Evolutionary conservation across 1,284 basidiomycete species (phyloP).

Genomic region (Trichosporon inkin): DNA sequence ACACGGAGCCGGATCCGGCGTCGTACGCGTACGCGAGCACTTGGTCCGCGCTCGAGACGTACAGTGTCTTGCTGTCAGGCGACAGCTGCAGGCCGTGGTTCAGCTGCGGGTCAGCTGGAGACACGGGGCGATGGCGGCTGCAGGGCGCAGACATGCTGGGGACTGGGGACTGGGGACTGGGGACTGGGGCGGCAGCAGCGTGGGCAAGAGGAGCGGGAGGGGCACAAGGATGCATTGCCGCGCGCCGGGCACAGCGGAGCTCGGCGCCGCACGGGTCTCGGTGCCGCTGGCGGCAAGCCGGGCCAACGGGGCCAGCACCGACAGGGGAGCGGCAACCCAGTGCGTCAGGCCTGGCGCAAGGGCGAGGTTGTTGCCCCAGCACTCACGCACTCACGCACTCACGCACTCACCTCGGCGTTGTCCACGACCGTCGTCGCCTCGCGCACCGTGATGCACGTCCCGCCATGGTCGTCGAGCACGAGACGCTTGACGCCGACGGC

Average conservation of each 20-base stretch:
- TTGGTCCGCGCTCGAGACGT: slow-evolving; percentile 10
- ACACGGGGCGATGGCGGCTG: not conserved
- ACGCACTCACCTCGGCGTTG: slow-evolving; percentile 5
- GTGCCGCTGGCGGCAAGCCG: too few species aligned
- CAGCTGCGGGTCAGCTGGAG: slow-evolving; percentile 8
- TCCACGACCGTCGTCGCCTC: not conserved
- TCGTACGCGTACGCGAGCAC: slow-evolving; percentile 14
- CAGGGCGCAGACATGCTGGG: not conserved
- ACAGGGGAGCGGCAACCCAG: too few species aligned
- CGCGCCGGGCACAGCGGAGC: too few species aligned
- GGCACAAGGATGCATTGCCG: too few species aligned
- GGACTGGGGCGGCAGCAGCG: too few species aligned
- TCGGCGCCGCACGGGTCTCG: too few species aligned
- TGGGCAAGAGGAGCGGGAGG: too few species aligned
- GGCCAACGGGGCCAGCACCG: too few species aligned
- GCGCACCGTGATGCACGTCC: slow-evolving; percentile 9
- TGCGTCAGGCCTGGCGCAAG: too few species aligned
- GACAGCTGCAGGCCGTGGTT: slow-evolving; percentile 16
- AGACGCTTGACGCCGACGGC: slow-evolving; percentile 8
- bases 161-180: too few species aligned
- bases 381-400: not conserved
- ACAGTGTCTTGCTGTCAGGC: slow-evolving; percentile 9
- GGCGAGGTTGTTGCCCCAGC: too few species aligned
- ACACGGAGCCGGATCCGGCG: not conserved
- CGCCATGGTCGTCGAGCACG: slow-evolving; percentile 13